These are phyloP conservation scores for Nemania abortiva DNA, from an alignment of 2,329 filamentous ascomycete species.

Conservation along the genomic window DNA sequence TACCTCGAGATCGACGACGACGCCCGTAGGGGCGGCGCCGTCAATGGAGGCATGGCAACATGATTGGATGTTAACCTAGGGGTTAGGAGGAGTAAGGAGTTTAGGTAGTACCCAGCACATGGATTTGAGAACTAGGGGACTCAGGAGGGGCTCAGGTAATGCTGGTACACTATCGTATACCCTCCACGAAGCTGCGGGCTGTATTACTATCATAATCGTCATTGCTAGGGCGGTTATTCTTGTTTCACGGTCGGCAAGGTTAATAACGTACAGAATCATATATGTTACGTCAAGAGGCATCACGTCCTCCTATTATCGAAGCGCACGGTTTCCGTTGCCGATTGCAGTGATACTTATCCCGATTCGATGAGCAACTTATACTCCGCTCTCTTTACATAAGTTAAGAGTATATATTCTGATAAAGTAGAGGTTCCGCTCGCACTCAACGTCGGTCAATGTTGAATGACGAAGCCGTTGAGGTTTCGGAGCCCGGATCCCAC, in stretches of 20 bases:
- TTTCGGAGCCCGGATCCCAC: background rate
- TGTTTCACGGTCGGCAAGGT: background rate
- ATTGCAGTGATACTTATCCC: no score
- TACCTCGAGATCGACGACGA: background rate
- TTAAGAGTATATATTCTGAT: background rate
- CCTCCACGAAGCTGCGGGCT: background rate
- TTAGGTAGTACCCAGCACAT: background rate
- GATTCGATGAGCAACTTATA: no score
- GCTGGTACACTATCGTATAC: background rate
- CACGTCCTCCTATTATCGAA: background rate
- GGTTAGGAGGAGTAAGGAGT: slow-evolving; percentile 16
- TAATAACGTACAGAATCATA: background rate
- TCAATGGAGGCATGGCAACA: slow-evolving; percentile 38
- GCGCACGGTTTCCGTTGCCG: background rate
- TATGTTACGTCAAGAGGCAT: background rate
- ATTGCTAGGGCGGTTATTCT: background rate
- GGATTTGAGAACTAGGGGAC: background rate
- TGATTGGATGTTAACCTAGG: slow-evolving; percentile 33
- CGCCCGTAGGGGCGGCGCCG: slow-evolving; percentile 28
- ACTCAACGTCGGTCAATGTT: background rate
- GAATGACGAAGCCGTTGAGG: background rate
- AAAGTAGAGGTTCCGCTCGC: background rate
- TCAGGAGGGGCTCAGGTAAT: background rate
- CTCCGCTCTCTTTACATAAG: background rate
- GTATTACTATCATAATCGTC: slow-evolving; percentile 3